These are phyloP conservation scores for Poa annua DNA, from an alignment of 176 grass and related monocot genomes.

Conservation along the genomic window DNA sequence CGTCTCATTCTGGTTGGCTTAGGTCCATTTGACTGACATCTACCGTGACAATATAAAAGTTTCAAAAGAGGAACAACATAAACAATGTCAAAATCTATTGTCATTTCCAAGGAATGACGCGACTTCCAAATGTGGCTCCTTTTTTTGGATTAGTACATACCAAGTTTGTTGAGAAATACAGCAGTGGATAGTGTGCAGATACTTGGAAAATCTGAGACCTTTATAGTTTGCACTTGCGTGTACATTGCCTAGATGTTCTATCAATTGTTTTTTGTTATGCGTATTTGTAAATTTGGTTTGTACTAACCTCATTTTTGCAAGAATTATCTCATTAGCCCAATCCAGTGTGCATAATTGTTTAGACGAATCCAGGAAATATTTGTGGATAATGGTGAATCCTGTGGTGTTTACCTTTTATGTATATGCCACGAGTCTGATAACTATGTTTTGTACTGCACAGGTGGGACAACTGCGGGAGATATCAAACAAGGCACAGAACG, in stretches of 20 bases:
- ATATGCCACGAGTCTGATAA: slow-evolving; percentile 9
- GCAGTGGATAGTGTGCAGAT: not conserved
- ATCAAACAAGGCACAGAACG: slow-evolving; percentile 94
- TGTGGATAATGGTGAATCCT: not conserved
- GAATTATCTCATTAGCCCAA: slow-evolving; percentile 17
- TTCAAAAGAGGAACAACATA: not conserved
- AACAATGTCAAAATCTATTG: not conserved
- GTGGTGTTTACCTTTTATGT: slow-evolving; percentile 21
- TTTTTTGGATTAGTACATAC: slow-evolving; percentile 12
- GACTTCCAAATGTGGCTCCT: not conserved
- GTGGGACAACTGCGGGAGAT: slow-evolving; percentile 88
- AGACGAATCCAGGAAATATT: not conserved
- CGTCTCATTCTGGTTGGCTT: not conserved
- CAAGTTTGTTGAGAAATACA: slow-evolving; percentile 2
- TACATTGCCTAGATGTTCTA: slow-evolving; percentile 25
- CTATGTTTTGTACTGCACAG: slow-evolving; percentile 50
- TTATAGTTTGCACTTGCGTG: slow-evolving; percentile 22
- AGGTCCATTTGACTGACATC: slow-evolving; percentile 12
- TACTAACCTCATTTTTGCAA: not conserved
- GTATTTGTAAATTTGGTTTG: slow-evolving; percentile 3
- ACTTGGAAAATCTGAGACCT: not conserved
- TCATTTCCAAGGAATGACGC: not conserved
- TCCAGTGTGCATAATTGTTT: slow-evolving; percentile 32
- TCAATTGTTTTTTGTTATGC: not conserved
- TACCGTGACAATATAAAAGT: not conserved